These are phyloP conservation scores for Trichaptum fuscoviolaceum DNA, from an alignment of 768 basidiomycete genomes.

Conservation along the genomic window DNA sequence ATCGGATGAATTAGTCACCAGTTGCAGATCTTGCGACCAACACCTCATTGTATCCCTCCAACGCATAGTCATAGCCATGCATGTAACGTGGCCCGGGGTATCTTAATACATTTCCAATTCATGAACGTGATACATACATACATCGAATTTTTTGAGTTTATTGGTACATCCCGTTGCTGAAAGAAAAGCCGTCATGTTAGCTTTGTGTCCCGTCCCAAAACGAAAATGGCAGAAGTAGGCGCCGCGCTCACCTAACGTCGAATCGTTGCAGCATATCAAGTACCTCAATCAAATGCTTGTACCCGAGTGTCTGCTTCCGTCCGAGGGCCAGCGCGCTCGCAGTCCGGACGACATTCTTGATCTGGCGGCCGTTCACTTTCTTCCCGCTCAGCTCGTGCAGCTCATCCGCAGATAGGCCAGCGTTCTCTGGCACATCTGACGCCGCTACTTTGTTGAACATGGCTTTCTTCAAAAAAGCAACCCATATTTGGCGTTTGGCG, in stretches of 20 bases:
- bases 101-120: neutral
- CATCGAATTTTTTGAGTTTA: neutral
- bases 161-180: constrained; percentile 4
- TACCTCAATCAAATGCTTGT: constrained; percentile 49
- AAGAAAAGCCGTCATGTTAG: neutral
- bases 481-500: constrained; percentile 58
- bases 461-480: constrained; percentile 49
- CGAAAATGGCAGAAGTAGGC: neutral
- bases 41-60: no score
- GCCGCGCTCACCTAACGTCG: neutral
- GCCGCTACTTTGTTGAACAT: constrained; percentile 5
- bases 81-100: neutral
- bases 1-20: no score
- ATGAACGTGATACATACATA: neutral
- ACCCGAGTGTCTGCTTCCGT: constrained; percentile 40
- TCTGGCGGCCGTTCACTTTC: constrained; percentile 59
- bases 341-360: constrained; percentile 65
- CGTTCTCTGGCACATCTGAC: constrained; percentile 4
- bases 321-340: constrained; percentile 55
- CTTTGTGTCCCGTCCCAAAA: neutral
- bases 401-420: constrained; percentile 34
- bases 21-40: no score
- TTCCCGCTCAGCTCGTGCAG: constrained; percentile 42
- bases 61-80: no score
- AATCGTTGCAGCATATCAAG: constrained; percentile 62